These are phyloP conservation scores for Daldinia bambusicola DNA, from an alignment of 495 filamentous ascomycete genomes.

Conservation along the genomic window DNA sequence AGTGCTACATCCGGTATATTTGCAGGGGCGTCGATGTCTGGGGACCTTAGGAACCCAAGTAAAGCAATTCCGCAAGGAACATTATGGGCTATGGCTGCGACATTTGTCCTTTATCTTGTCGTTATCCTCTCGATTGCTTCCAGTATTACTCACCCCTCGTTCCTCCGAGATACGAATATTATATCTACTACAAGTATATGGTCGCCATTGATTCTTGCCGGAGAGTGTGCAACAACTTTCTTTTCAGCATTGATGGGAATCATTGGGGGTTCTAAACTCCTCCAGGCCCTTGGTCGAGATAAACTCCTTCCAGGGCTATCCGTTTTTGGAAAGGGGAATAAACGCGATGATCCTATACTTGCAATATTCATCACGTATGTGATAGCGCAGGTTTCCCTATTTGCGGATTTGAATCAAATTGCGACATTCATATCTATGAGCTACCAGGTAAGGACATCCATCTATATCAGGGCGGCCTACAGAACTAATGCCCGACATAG, in stretches of 20 bases:
- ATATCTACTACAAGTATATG: conserved; percentile 83
- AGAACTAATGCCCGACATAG: conserved; percentile 39
- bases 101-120: conserved; percentile 77
- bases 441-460: conserved; percentile 72
- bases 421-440: conserved; percentile 90
- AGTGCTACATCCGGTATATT: conserved; percentile 78
- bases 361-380: conserved; percentile 82
- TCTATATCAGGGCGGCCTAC: not conserved
- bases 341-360: conserved; percentile 77
- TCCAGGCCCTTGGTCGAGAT: conserved; percentile 86
- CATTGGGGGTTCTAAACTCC: conserved; percentile 86
- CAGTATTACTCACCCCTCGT: conserved; percentile 76
- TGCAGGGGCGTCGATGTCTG: conserved; percentile 89
- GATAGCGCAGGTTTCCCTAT: conserved; percentile 81
- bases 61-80: conserved; percentile 86
- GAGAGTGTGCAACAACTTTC: conserved; percentile 83
- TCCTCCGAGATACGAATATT: conserved; percentile 79
- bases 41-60: conserved; percentile 84
- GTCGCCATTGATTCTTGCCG: conserved; percentile 75
- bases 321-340: conserved; percentile 80
- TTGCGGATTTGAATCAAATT: conserved; percentile 88
- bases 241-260: conserved; percentile 90
- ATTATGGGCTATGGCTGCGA: conserved; percentile 76
- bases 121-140: conserved; percentile 86
- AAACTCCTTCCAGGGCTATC: conserved; percentile 79